These are phyloP conservation scores for Boletus sp. DNA, from an alignment of 768 basidiomycete genomes.

Conservation along the genomic window DNA sequence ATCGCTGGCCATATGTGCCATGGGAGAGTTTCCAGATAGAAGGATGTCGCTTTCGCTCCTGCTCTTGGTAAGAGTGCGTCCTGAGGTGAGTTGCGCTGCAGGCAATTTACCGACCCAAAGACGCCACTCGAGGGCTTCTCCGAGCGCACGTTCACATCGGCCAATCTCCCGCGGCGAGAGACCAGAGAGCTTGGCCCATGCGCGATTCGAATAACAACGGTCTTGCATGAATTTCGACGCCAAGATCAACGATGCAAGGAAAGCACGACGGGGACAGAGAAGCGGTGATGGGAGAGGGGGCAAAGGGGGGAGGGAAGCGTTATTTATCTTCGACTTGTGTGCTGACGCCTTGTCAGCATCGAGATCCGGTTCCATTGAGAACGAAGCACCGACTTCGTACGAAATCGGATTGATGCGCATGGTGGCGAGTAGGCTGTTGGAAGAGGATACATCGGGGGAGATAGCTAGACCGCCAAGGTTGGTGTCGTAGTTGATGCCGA, in stretches of 20 bases:
- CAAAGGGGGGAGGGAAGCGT: constrained; percentile 31
- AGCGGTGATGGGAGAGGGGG: constrained; percentile 70
- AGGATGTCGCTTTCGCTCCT: constrained; percentile 48
- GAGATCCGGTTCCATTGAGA: constrained; percentile 14
- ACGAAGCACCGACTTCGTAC: constrained; percentile 11
- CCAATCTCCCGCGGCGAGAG: constrained; percentile 83
- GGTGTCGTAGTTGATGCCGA: constrained; percentile 40
- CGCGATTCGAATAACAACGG: constrained; percentile 87
- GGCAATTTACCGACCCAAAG: constrained; percentile 83
- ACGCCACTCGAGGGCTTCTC: constrained; percentile 85
- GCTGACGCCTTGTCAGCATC: constrained; percentile 7
- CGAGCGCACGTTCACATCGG: constrained; percentile 83
- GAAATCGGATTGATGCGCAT: constrained; percentile 38
- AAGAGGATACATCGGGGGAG: constrained; percentile 3
- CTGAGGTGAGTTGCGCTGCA: constrained; percentile 30
- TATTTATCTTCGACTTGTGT: constrained; percentile 11
- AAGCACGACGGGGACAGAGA: constrained; percentile 83
- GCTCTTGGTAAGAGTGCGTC: constrained; percentile 44
- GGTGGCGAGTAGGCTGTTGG: constrained; percentile 40
- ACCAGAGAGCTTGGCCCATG: constrained; percentile 94
- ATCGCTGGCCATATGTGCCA: neutral
- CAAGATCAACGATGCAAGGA: constrained; percentile 82
- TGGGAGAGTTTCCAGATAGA: neutral
- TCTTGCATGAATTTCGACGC: constrained; percentile 94
- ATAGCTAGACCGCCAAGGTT: constrained; percentile 25